Percentiles rank a stretch among this genome's conserved stretches.
Evolutionary conservation across 768 basidiomycete genomes (phyloP).

Genomic region (Pilatotrama ljubarskyi): DNA sequence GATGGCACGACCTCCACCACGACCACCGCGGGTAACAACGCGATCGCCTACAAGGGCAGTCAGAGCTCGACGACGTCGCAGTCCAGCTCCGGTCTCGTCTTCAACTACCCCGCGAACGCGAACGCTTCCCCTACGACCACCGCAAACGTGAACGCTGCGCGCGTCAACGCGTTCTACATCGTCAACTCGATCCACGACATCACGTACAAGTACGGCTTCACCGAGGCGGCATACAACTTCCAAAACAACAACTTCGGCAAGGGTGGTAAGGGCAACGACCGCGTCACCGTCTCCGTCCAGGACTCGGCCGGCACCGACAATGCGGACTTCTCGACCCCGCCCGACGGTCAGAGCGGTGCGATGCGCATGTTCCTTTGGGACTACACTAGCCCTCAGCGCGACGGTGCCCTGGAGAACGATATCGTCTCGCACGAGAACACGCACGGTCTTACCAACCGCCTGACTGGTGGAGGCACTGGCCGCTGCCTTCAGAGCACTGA

Average conservation of each 20-base stretch:
- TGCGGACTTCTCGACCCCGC: slow-evolving; percentile 31
- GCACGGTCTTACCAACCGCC: slow-evolving; percentile 36
- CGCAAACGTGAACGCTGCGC: slow-evolving; percentile 53
- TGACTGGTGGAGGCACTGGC: slow-evolving; percentile 56
- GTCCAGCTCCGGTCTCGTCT: slow-evolving; percentile 40
- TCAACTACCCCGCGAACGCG: slow-evolving; percentile 40
- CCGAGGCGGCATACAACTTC: slow-evolving; percentile 60
- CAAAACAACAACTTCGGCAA: slow-evolving; percentile 55
- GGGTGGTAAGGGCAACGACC: slow-evolving; percentile 52
- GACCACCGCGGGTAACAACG: slow-evolving; percentile 40
- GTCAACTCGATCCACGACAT: slow-evolving; percentile 61
- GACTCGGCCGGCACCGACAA: slow-evolving; percentile 46
- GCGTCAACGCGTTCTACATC: slow-evolving; percentile 59
- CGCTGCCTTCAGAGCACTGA: slow-evolving; percentile 64
- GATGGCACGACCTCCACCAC: slow-evolving; percentile 37
- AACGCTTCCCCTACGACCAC: slow-evolving; percentile 40
- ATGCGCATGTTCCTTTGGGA: slow-evolving; percentile 38
- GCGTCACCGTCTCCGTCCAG: slow-evolving; percentile 53
- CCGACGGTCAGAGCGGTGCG: slow-evolving; percentile 39
- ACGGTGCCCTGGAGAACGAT: slow-evolving; percentile 66
- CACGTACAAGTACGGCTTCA: slow-evolving; percentile 57
- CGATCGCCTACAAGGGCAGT: slow-evolving; percentile 34
- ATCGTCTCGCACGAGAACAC: slow-evolving; percentile 47
- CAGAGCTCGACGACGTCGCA: slow-evolving; percentile 35
- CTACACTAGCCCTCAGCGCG: slow-evolving; percentile 49